Conservation (phyloP, 2,329 filamentous ascomycete genomes). For the Claviceps sorghi region DNA sequence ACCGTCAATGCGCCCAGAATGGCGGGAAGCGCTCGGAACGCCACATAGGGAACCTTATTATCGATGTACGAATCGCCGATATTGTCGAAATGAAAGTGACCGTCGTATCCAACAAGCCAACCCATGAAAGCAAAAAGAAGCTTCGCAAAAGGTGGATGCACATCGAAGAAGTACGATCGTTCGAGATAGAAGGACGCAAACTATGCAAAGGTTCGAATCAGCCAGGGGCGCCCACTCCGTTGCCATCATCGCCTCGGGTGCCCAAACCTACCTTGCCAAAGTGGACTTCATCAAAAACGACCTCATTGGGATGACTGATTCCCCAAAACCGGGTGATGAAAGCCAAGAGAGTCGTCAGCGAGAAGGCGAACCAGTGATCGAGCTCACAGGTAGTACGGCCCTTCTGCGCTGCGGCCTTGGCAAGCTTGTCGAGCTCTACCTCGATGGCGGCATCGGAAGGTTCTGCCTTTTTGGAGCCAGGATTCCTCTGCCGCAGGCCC, state of each 20-base stretch:
- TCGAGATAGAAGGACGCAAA: conserved; percentile 76
- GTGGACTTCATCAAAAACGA: conserved; percentile 98
- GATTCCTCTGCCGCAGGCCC: conserved; percentile 45
- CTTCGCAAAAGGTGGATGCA: conserved; percentile 95
- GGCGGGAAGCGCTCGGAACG: conserved; percentile 85
- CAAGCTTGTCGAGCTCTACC: conserved; percentile 35
- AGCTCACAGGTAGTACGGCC: conserved; percentile 44
- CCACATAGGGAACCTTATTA: conserved; percentile 95
- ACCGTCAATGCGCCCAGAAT: conserved; percentile 85
- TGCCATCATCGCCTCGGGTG: not conserved
- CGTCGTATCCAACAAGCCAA: conserved; percentile 95
- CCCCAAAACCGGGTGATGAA: conserved; percentile 93
- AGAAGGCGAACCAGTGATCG: conserved; percentile 70
- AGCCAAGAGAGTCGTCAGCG: conserved; percentile 64
- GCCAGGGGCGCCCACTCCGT: not conserved
- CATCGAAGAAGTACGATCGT: conserved; percentile 98
- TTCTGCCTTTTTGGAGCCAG: conserved; percentile 34
- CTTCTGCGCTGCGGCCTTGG: conserved; percentile 21
- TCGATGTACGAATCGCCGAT: conserved; percentile 96
- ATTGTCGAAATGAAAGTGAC: conserved; percentile 95
- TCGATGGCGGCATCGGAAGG: conserved; percentile 24
- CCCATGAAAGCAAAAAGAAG: conserved; percentile 93
- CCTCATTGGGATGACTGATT: conserved; percentile 87
- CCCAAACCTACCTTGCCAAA: conserved; percentile 75
- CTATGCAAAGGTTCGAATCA: conserved; percentile 20